These are phyloP conservation scores for Solanum corneliomulleri DNA, from an alignment of 257 asterid genomes.

Conservation along the genomic window DNA sequence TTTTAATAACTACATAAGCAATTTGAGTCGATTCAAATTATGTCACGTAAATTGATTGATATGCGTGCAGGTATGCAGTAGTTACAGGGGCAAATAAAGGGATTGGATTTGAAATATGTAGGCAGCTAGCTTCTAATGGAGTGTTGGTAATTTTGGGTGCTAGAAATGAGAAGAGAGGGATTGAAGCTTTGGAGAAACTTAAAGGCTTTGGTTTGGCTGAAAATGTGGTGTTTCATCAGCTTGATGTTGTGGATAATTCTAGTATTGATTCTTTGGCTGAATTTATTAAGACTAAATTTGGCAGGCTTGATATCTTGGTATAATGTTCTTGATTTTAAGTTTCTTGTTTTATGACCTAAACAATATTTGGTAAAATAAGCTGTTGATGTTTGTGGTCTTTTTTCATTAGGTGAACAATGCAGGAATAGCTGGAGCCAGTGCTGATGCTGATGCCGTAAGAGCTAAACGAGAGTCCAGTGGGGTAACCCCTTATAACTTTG, in stretches of 20 bases:
- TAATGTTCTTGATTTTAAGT: background rate
- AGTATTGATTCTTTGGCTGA: slow-evolving; percentile 29
- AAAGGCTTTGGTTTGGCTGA: slow-evolving; percentile 2
- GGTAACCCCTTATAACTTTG: background rate
- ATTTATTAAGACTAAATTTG: slow-evolving; percentile 16
- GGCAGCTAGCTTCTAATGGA: slow-evolving; percentile 39
- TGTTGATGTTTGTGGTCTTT: background rate
- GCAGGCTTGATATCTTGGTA: slow-evolving; percentile 19
- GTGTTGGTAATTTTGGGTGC: slow-evolving; percentile 39
- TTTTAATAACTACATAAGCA: too few species aligned
- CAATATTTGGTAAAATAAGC: background rate
- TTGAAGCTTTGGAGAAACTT: slow-evolving; percentile 40
- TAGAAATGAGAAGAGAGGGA: slow-evolving; percentile 38
- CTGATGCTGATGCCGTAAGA: slow-evolving; percentile 7
- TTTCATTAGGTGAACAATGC: slow-evolving; percentile 44
- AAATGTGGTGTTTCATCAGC: slow-evolving; percentile 37
- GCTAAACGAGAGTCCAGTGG: background rate
- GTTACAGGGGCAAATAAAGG: slow-evolving; percentile 58
- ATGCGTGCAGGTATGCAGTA: slow-evolving; percentile 24
- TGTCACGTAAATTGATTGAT: background rate
- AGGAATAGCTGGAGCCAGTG: slow-evolving; percentile 24
- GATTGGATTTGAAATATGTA: slow-evolving; percentile 43
- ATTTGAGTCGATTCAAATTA: background rate
- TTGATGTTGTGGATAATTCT: slow-evolving; percentile 25
- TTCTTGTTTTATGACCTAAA: background rate